Conservation (phyloP, 805 yeast species). For the Yarrowia sp. region DNA sequence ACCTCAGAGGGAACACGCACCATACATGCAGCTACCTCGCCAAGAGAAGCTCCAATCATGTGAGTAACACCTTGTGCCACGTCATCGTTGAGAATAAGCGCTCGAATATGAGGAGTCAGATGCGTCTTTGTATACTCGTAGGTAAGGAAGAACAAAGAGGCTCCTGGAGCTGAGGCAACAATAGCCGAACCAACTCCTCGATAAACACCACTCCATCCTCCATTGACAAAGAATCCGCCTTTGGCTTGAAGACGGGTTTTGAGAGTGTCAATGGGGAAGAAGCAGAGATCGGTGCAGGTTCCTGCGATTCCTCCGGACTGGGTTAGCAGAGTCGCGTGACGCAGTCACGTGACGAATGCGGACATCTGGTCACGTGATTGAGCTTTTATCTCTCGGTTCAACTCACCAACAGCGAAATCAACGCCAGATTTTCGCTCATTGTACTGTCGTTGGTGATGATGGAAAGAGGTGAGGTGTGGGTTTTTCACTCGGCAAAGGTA, state of each 20-base stretch:
- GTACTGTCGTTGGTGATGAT: neutral
- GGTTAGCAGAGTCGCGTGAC: neutral
- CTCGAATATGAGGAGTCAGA: conserved; percentile 42
- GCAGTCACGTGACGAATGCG: neutral
- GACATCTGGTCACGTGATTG: neutral
- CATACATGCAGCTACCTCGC: conserved; percentile 90
- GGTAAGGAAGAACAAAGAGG: conserved; percentile 73
- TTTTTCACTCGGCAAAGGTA: neutral
- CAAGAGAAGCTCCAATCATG: conserved; percentile 83
- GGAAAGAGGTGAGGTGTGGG: neutral
- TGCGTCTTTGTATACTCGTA: conserved; percentile 70
- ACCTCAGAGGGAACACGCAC: conserved; percentile 97
- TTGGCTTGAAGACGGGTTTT: conserved; percentile 93
- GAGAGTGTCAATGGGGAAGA: conserved; percentile 93
- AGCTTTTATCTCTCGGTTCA: too few species aligned
- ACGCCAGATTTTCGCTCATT: conserved; percentile 29
- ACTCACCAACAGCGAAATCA: conserved; percentile 29
- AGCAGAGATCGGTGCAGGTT: conserved; percentile 88
- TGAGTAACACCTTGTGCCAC: conserved; percentile 54
- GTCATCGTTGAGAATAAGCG: conserved; percentile 36
- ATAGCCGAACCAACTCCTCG: conserved; percentile 91
- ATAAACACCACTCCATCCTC: conserved; percentile 90
- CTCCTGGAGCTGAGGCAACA: conserved; percentile 90
- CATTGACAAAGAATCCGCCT: conserved; percentile 90
- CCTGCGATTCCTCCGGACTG: conserved; percentile 88